Conservation (phyloP, 2,329 filamentous ascomycete species). For the Verticillium nonalfalfae region DNA sequence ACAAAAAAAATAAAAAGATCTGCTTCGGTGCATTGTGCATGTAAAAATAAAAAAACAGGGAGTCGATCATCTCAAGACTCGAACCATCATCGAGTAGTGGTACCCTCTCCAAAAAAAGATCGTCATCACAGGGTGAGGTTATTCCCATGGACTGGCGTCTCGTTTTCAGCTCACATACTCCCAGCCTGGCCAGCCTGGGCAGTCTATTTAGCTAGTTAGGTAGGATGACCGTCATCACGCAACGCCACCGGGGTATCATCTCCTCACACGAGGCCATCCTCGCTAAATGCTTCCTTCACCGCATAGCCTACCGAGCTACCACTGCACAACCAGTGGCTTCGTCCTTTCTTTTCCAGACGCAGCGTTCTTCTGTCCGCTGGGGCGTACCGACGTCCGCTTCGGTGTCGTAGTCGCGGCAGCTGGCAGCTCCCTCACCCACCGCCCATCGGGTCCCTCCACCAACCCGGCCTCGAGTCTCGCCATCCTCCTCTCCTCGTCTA, state of each 20-base stretch:
- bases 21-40: not conserved
- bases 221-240: not conserved
- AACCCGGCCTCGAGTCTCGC: conserved; percentile 2
- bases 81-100: not conserved
- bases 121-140: not conserved
- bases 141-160: not conserved
- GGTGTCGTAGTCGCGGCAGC: no score
- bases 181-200: no score
- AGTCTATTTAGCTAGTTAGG: not conserved
- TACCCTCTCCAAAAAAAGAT: not conserved
- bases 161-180: not conserved
- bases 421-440: not conserved
- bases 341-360: not conserved
- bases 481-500: conserved; percentile 28
- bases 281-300: not conserved
- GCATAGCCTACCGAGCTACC: not conserved
- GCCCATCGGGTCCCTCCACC: not conserved
- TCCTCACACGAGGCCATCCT: not conserved
- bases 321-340: not conserved
- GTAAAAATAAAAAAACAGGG: not conserved
- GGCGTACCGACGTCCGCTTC: not conserved
- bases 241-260: not conserved
- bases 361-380: not conserved
- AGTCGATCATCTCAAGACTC: not conserved
- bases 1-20: not conserved